Conservation (phyloP, 139 green algal species). For the Picochlorum sp. region DNA sequence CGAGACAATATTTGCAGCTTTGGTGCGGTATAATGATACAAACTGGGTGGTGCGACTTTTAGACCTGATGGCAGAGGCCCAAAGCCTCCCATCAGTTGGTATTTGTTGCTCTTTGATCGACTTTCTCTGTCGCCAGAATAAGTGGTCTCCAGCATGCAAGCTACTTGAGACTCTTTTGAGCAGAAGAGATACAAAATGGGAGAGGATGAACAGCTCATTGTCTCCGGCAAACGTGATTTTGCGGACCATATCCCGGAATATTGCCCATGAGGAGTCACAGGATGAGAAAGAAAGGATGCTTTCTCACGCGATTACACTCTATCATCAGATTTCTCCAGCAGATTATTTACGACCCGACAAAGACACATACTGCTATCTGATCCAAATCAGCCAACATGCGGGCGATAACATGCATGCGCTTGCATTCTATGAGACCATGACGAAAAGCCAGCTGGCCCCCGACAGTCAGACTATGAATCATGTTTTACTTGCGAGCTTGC, state of each 20-base stretch:
- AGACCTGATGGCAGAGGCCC: background rate
- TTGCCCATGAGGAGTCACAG: too few relatives aligned
- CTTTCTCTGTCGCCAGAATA: background rate
- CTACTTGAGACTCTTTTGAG: conserved; percentile 4
- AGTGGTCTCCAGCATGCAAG: background rate
- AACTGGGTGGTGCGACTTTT: background rate
- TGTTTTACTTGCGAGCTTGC: background rate
- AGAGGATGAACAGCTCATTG: too few relatives aligned
- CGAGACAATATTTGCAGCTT: background rate
- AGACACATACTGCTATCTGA: conserved; percentile 1
- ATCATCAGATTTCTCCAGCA: background rate
- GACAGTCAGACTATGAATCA: background rate
- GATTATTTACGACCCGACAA: background rate
- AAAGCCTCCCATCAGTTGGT: background rate
- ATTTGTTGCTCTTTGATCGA: background rate
- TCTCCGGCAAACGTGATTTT: too few relatives aligned
- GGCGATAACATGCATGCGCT: background rate
- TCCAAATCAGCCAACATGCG: background rate
- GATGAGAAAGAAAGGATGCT: background rate
- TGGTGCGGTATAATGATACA: conserved; percentile 1
- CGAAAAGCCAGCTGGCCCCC: background rate
- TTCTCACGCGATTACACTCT: background rate
- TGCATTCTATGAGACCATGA: conserved; percentile 1
- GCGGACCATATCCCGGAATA: too few relatives aligned
- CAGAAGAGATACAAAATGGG: too few relatives aligned